These are phyloP conservation scores for Durusdinium trenchii DNA, from an alignment of 73 alveolate species.

Conservation along the genomic window DNA sequence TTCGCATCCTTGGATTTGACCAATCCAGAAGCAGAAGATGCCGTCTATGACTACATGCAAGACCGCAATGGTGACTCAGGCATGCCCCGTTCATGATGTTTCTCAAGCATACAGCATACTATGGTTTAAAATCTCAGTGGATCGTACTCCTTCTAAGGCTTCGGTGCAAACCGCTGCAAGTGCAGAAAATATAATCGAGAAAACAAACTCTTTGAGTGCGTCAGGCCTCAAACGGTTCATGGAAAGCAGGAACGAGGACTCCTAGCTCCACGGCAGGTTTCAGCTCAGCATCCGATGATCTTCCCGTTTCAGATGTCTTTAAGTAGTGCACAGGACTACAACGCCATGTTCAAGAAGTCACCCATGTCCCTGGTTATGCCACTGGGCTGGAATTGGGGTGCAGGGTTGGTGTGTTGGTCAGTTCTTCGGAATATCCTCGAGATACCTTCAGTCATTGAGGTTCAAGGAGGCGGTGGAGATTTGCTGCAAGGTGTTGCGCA, in stretches of 20 bases:
- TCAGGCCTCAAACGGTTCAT: slow-evolving; percentile 64
- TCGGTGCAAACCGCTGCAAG: too few species aligned
- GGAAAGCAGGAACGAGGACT: slow-evolving; percentile 90
- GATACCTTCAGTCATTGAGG: not conserved
- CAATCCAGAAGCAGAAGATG: slow-evolving; percentile 79
- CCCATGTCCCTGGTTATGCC: slow-evolving; percentile 98
- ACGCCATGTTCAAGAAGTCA: slow-evolving; percentile 96
- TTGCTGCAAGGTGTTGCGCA: slow-evolving; percentile 98
- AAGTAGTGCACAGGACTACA: slow-evolving; percentile 92
- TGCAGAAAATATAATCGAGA: not conserved
- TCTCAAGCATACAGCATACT: too few species aligned
- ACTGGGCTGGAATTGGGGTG: not conserved
- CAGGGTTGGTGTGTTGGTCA: not conserved
- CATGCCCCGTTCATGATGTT: not conserved
- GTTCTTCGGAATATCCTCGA: not conserved
- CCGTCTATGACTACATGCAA: slow-evolving; percentile 78
- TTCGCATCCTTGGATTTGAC: slow-evolving; percentile 67
- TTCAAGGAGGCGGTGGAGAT: slow-evolving; percentile 98
- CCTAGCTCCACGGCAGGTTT: not conserved
- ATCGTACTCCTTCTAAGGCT: too few species aligned
- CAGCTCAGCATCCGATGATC: not conserved
- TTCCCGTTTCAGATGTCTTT: not conserved
- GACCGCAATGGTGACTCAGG: slow-evolving; percentile 61
- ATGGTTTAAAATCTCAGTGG: too few species aligned
- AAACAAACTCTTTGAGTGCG: not conserved